phyloP scores from a whole-genome alignment of 306 rosid genomes.

The Elaeagnus macrophylla region DNA sequence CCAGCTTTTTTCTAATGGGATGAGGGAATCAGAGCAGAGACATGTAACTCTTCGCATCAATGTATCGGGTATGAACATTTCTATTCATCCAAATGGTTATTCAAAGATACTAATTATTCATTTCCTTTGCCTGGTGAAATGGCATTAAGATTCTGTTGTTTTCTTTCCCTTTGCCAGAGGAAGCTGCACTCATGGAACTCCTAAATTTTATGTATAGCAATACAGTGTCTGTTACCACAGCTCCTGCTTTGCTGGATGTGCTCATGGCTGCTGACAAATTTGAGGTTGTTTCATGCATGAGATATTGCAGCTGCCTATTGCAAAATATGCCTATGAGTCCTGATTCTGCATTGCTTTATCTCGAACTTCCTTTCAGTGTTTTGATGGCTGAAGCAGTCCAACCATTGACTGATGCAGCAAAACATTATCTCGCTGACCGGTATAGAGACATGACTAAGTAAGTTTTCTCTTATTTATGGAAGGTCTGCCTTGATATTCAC shows the following conservation, averaged over 20 bases:
- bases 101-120: no score
- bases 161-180: conserved; percentile 53
- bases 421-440: conserved; percentile 78
- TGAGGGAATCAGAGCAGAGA: conserved; percentile 93
- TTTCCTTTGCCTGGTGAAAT: conserved; percentile 7
- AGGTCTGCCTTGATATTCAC: not conserved
- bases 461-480: conserved; percentile 13
- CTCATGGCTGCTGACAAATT: conserved; percentile 98
- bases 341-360: conserved; percentile 83
- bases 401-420: conserved; percentile 93
- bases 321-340: conserved; percentile 79
- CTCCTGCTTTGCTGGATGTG: conserved; percentile 82
- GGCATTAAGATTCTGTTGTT: conserved; percentile 12
- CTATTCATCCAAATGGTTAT: no score
- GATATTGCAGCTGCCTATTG: conserved; percentile 66
- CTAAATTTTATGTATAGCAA: conserved; percentile 91
- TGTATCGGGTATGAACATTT: conserved; percentile 54
- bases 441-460: conserved; percentile 88
- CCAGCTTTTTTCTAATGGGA: conserved; percentile 92
- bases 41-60: conserved; percentile 74
- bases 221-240: conserved; percentile 45
- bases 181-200: conserved; percentile 92
- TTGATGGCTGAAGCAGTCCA: no score
- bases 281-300: conserved; percentile 98
- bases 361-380: conserved; percentile 89